Percentiles rank a stretch among this genome's conserved stretches.
phyloP scores from a whole-genome alignment of 2,329 filamentous ascomycete genomes.

The Penicillium psychrosexuale region DNA sequence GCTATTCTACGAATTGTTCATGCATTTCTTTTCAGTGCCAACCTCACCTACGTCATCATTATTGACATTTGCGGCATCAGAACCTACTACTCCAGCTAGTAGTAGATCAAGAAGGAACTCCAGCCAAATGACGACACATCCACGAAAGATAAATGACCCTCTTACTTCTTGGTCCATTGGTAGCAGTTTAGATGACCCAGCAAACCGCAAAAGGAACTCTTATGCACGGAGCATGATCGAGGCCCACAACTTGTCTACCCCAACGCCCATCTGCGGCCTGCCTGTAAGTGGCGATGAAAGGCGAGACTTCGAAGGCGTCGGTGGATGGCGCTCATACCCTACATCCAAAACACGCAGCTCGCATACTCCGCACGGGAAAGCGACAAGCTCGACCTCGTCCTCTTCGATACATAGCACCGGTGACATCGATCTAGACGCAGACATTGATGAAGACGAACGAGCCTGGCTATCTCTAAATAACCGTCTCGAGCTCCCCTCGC shows the following conservation, averaged over 20 bases:
- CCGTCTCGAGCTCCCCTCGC: conserved; percentile 38
- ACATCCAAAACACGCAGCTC: conserved; percentile 16
- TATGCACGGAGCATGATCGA: conserved; percentile 21
- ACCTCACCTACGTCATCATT: conserved; percentile 28
- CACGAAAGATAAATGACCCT: conserved; percentile 11
- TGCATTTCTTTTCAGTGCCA: conserved; percentile 50
- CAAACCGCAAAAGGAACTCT: conserved; percentile 13
- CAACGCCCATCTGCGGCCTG: conserved; percentile 18
- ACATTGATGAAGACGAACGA: conserved; percentile 32
- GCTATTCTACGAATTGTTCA: conserved; percentile 57
- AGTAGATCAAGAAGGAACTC: conserved; percentile 26
- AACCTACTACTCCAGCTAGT: conserved; percentile 25
- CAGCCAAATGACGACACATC: conserved; percentile 16
- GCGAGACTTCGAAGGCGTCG: conserved; percentile 46
- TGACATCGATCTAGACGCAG: conserved; percentile 15
- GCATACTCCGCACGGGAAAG: conserved; percentile 11
- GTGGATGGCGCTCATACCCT: conserved; percentile 37
- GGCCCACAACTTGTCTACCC: conserved; percentile 18
- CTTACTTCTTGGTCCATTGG: conserved; percentile 7
- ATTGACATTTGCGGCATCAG: conserved; percentile 30
- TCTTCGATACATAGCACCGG: conserved; percentile 23
- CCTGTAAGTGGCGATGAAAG: conserved; percentile 33
- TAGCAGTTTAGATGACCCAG: conserved; percentile 4
- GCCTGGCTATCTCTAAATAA: conserved; percentile 41
- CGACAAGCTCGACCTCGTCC: conserved; percentile 24